These are phyloP conservation scores for Trichoderma sp. DNA, from an alignment of 2,329 filamentous ascomycete genomes.

Conservation along the genomic window DNA sequence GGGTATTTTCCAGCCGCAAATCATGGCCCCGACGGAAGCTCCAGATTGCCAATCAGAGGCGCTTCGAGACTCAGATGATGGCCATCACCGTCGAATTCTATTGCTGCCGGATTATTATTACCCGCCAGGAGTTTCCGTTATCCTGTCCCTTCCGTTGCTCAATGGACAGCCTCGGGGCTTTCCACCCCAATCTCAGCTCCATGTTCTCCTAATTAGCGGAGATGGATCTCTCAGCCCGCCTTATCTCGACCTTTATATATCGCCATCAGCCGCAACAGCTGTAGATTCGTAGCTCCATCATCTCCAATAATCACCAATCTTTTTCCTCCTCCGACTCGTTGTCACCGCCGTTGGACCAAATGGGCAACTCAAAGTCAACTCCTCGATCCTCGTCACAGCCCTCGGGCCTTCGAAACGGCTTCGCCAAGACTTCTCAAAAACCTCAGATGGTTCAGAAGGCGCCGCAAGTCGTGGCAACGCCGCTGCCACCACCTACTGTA, in stretches of 20 bases:
- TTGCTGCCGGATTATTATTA: conserved; percentile 1
- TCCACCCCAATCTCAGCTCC: conserved; percentile 9
- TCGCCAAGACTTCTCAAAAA: neutral
- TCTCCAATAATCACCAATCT: neutral
- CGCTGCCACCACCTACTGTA: neutral
- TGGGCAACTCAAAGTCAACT: conserved; percentile 11
- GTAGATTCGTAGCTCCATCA: neutral
- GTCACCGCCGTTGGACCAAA: neutral
- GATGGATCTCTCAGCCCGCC: neutral
- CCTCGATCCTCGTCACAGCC: conserved; percentile 8
- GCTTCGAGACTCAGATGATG: neutral
- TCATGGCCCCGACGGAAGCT: neutral
- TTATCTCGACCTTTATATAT: conserved; percentile 17
- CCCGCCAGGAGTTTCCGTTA: neutral
- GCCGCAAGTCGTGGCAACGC: neutral
- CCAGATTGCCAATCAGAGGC: conserved; percentile 6
- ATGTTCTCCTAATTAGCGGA: neutral
- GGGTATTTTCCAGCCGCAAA: neutral
- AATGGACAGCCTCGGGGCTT: conserved; percentile 6
- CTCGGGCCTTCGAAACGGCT: conserved; percentile 12
- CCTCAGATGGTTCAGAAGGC: conserved; percentile 9
- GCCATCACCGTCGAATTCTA: neutral
- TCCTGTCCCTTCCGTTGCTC: neutral
- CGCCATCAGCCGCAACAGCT: neutral
- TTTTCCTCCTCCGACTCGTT: neutral